Evolutionary conservation across 805 yeast genomes (phyloP), one percentile per base, ranked within the genome.

Genomic region (Zygoascus bituminiphila): DNA sequence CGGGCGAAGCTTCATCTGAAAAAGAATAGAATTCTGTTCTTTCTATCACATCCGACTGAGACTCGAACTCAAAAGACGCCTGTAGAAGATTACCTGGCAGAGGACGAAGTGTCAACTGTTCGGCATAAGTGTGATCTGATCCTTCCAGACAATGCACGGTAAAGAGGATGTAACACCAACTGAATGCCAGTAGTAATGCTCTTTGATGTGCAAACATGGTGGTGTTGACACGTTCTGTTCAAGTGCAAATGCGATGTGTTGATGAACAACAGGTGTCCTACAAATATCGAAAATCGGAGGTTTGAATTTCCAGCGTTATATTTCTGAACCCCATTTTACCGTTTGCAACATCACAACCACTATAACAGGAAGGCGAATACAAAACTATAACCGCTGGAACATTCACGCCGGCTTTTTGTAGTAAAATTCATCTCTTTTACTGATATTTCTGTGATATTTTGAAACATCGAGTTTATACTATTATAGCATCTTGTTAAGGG

Each of bases 51-150:
- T 77, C 75, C 14, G 94, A 84, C 47, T 73, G 70, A 44, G 82
- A 62, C 33, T 77, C 70, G 67, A 89, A 89, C 31, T 74, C 67
- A 65, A 91, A 89, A 4, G 88, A 77, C 0, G 89, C 73, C 53
- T 86, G 67, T 15, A 88, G 59, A 57, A 76, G 75, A 63, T 85
- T 84, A 43, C 81, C 74, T n/a, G 89, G 80, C 45, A 89, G 71
- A 1, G 96, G 95, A 52, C 68, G 76, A 26, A 91, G 60, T 21
- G 70, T 65, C 35, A 89, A 71, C 12, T 65, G 57, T 67, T 89
- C 98, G 17, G 69, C 61, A 61, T 80, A 88, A 12, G 4, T 29
- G 15, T 29, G 7, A 29, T 29, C 33, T 4, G 33, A 12, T 29
- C 33, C 33, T 12, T 12, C 33, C 33, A 29, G 7, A 7, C 10